Base-by-base conservation (phyloP, 75 land plant species). In the Cupressus sempervirens region DNA sequence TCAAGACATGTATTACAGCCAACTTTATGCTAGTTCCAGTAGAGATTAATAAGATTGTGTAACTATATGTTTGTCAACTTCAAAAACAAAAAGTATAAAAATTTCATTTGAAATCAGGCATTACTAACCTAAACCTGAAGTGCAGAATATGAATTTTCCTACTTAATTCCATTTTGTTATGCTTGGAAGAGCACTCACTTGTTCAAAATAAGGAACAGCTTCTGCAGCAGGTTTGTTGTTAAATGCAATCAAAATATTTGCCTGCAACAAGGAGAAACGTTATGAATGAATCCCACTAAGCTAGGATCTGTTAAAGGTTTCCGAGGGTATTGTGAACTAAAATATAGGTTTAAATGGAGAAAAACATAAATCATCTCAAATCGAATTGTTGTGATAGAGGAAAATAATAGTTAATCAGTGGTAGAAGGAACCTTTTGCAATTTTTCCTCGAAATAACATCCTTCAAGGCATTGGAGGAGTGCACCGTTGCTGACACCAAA, bases 201-300 rank as follows among this genome's bases (percentile, higher is more conserved):
- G 99, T 77, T 94, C 99, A 91, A 98, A 98, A 87, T 94, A 94
- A 50, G 99, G 99, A 46, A 98, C 96, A 67, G 98, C 99, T 80
- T 98, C 96, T 80, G 96, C 76, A 75, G 96, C 98, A 77, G 99
- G 95, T 89, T 91, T 92, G 92, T 98, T 98, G 90, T 94, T 96
- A 92, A 90, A 98, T 14, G 99, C 90, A 73, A 98, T 90, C 45
- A 98, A 90, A 56, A 89, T 96, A 94, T 91, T 98, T 53, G 98
- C 98, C 99, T 98, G 91, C 88, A 82, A 89, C 32, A 91, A 76
- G 34, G 85, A 79, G 46, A 79, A 79, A 79, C 23, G 30, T 79
- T 10, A 43, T 41, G 46, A 26, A 46, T 41, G 43, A 40, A 77
- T 77, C 48, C 43, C 12, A 34, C 10, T 77, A 43, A 77, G 77